A percentile compares a stretch with the other conserved stretches of the same genome.
Evolutionary conservation across 2,329 filamentous ascomycete species (phyloP).

Genomic region (Hypoxylon sp.): DNA sequence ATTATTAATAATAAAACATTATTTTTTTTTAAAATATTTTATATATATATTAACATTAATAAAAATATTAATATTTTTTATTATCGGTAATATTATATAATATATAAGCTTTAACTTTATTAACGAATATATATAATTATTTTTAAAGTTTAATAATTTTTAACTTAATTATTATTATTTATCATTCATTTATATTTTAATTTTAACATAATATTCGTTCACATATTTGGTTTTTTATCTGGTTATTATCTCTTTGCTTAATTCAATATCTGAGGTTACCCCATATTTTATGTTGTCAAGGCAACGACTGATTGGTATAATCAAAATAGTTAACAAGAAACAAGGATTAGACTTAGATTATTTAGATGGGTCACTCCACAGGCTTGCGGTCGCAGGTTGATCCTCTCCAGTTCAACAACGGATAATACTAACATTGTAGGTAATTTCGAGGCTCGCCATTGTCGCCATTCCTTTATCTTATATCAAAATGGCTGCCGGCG

Average conservation of each 20-base stretch:
- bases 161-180: no score
- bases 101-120: no score
- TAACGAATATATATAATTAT: no score
- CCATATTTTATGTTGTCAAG: constrained; percentile 48
- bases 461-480: constrained; percentile 40
- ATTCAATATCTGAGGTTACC: constrained; percentile 22
- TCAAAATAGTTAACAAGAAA: constrained; percentile 53
- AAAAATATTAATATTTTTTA: no score
- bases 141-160: no score
- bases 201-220: no score
- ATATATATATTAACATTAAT: no score
- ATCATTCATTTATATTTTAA: no score
- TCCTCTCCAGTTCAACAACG: constrained; percentile 39
- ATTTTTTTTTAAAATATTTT: no score
- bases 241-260: constrained; percentile 6
- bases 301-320: constrained; percentile 41
- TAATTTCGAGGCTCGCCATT: constrained; percentile 30
- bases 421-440: constrained; percentile 44
- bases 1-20: no score
- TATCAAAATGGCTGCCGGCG: constrained; percentile 64
- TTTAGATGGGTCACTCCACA: constrained; percentile 31
- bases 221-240: no score
- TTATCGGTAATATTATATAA: no score
- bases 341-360: constrained; percentile 20
- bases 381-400: constrained; percentile 21